Evolutionary conservation across 108 stramenopile genomes (phyloP), one percentile per base, ranked within the genome.

Genomic region (Conticribra guillardii): DNA sequence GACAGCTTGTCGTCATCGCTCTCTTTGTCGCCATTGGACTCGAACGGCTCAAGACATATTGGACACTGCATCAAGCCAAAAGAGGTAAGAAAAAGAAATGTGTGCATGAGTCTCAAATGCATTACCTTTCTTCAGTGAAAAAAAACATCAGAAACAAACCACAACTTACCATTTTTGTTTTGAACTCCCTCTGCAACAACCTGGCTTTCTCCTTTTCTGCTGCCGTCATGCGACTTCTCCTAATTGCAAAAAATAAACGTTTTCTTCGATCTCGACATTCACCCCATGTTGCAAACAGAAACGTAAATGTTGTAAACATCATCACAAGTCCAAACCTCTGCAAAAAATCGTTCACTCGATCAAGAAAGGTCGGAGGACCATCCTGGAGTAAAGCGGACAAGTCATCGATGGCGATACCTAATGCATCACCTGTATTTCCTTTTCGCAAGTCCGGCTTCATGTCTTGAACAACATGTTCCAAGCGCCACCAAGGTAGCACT

Each of bases 261-360:
- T 88, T 89, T 19, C 82, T 68, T 32, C 94, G 69, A 71, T 95
- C 91, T 16, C 91, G 82, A 52, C 85, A 89, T 63, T 95, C 91
- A 21, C 91, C 93, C 89, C 89, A 94, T 0, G 89, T 86, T 0
- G 90, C 93, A 84, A 94, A 91, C 1, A 84, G 54, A 59, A 95
- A 92, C 28, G 93, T 92, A 45, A 90, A 92, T 4, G 85, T 53
- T 4, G 89, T 89, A 76, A 95, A 92, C 26, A 72, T 82, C 79
- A 95, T 85, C 18, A 92, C 90, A 11, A 91, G 76, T 4, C 92
- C 92, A 76, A 92, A 95, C 44, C 90, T 65, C 27, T 83, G 54
- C 37, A 90, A 46, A 61, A 89, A 93, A 48, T 92, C 88, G 54
- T 85, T 74, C 56, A 88, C 30, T 29, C 87, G 72, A 63, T 95